Conservation (phyloP, 371 early-diverging fungal genomes). For the Mucor irregularis region DNA sequence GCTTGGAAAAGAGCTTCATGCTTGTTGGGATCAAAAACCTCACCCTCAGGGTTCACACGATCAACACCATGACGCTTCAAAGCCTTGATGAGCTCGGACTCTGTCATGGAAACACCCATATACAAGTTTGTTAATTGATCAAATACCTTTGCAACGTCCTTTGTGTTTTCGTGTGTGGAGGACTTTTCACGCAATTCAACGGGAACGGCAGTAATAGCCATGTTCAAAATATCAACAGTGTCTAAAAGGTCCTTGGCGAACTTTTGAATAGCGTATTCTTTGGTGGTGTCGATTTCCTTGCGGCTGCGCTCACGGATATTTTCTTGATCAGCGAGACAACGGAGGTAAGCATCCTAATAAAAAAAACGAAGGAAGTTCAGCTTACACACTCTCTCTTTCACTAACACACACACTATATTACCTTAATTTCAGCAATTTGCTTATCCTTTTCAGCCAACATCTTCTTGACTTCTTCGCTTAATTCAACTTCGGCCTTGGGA, state of each 20-base stretch:
- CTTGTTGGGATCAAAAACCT: conserved; percentile 91
- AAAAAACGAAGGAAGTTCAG: background rate
- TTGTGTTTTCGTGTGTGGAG: conserved; percentile 28
- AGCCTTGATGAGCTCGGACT: conserved; percentile 80
- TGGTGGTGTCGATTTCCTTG: conserved; percentile 81
- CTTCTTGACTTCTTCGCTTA: conserved; percentile 35
- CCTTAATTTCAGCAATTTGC: conserved; percentile 81
- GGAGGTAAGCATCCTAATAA: conserved; percentile 74
- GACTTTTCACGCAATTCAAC: conserved; percentile 38
- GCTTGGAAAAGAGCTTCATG: conserved; percentile 96
- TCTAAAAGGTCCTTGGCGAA: conserved; percentile 97
- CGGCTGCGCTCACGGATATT: conserved; percentile 90
- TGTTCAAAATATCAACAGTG: conserved; percentile 85
- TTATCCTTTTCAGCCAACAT: conserved; percentile 74
- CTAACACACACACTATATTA: conserved; percentile 21
- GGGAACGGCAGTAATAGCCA: conserved; percentile 93
- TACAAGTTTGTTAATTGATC: conserved; percentile 79
- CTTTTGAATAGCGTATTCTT: conserved; percentile 89
- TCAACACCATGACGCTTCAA: conserved; percentile 92
- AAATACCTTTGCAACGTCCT: conserved; percentile 51
- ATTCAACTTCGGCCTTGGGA: conserved; percentile 24
- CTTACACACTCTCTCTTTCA: background rate
- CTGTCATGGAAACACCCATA: conserved; percentile 90
- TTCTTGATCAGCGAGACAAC: conserved; percentile 94
- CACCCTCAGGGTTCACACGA: conserved; percentile 74